These are phyloP conservation scores for Stachybotrys echinatus DNA, from an alignment of 2,329 filamentous ascomycete species.

Conservation along the genomic window DNA sequence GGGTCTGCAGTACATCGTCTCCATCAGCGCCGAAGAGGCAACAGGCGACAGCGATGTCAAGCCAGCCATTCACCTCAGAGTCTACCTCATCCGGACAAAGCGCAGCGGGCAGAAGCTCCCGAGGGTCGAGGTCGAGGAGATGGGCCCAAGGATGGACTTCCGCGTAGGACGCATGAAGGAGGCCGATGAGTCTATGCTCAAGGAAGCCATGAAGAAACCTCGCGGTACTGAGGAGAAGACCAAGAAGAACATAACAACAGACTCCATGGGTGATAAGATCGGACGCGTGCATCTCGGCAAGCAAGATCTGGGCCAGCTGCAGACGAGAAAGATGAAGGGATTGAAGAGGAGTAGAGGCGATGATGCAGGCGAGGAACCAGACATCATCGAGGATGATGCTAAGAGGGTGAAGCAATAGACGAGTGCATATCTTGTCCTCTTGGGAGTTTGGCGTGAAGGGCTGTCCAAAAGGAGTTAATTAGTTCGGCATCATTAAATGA, in stretches of 20 bases:
- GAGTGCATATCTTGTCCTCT: not conserved
- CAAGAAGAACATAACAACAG: slow-evolving; percentile 95
- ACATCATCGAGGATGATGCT: slow-evolving; percentile 30
- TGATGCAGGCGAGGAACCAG: slow-evolving; percentile 41
- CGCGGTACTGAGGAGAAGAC: slow-evolving; percentile 69
- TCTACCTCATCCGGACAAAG: slow-evolving; percentile 83
- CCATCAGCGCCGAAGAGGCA: slow-evolving; percentile 68
- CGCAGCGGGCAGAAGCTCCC: slow-evolving; percentile 82
- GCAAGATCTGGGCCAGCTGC: slow-evolving; percentile 80
- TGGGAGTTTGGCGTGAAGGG: not conserved
- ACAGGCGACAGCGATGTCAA: slow-evolving; percentile 38
- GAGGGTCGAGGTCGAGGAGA: slow-evolving; percentile 89
- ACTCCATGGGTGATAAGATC: slow-evolving; percentile 92
- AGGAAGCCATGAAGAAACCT: slow-evolving; percentile 84
- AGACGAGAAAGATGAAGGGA: slow-evolving; percentile 99
- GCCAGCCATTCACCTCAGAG: slow-evolving; percentile 61
- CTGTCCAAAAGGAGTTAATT: not conserved
- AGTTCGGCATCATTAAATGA: not conserved
- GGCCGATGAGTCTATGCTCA: slow-evolving; percentile 73
- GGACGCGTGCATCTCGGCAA: slow-evolving; percentile 86
- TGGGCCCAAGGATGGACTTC: slow-evolving; percentile 91
- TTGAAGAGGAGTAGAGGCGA: slow-evolving; percentile 76
- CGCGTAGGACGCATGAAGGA: slow-evolving; percentile 75
- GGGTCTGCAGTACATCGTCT: slow-evolving; percentile 86
- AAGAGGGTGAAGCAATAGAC: slow-evolving; percentile 29